Evolutionary conservation across 2,329 filamentous ascomycete genomes (phyloP), one percentile per base, ranked within the genome.

Genomic region (Fusarium sp.): DNA sequence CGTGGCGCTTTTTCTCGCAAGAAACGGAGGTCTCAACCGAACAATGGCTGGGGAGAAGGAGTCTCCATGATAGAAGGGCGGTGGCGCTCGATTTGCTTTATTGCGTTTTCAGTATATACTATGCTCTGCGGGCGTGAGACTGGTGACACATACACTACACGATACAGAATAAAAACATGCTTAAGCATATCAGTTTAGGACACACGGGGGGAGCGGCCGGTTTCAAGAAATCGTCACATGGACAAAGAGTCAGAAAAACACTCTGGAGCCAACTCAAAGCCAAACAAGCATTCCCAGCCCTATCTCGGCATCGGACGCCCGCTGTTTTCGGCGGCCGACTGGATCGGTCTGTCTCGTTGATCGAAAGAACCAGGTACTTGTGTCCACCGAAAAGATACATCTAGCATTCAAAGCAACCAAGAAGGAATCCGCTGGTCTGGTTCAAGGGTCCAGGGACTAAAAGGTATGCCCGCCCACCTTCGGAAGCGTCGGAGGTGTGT

Each of bases 401-500:
- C n/a, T 14, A 13, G 7, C 56, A n/a, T 35, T 16, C 16, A 31
- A 52, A 27, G 16, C 10, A 33, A 20, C 5, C 10, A 57, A 29
- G 24, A 31, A 39, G 37, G n/a, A 54, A 16, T 9, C 60, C 45
- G 45, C 60, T 63, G 60, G 31, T 54, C 13, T 64, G 48, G 35
- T 64, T 33, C 62, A 29, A 64, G 48, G 62, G 62, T 58, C 62
- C 33, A 56, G 48, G 45, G 60, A 29, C 35, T 29, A 64, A 41
- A 41, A 60, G 48, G 24, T 27, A 54, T 31, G 27, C 24, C 24
- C 29, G 52, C 20, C 27, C 59, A 14, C 67, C 56, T 52, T 62
- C 72, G 72, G 72, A 74, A 73, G 72, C 69, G n/a, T 57, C 72
- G 72, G 72, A 67, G 14, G 29, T 56, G 43, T 39, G 43, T 31